Evolutionary conservation across 2,329 filamentous ascomycete genomes (phyloP), one percentile per base, ranked within the genome.

Genomic region (Colletotrichum trifolii): DNA sequence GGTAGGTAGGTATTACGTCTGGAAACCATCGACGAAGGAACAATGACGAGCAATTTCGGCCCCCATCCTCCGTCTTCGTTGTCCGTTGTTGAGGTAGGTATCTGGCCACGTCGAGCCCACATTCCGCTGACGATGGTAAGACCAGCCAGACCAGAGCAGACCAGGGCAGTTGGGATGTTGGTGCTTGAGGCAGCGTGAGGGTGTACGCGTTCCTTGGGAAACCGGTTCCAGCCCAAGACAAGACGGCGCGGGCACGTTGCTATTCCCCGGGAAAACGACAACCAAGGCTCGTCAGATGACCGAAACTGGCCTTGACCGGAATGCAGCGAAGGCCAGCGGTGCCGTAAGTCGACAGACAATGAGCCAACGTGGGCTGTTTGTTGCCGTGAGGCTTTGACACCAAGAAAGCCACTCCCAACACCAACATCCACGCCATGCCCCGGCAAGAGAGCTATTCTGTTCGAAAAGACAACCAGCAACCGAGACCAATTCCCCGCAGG

Each of bases 321-420:
- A 50, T 45, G 13, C 25, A n/a, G 17, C 13, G 35, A 11, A 9
- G 35, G 11, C 13, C n/a, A 55, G 50, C 0, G 3, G 33, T 15
- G 4, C 25, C 13, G n/a, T 34, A 35, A 33, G n/a, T 60, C 45
- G 55, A 54, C 42, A 49, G 45, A 60, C 55, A 49, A 63, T 40
- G 35, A 17, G 11, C 53, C 8, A 46, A 36, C 33, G 42, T 60
- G 46, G 46, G 53, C 46, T 52, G 54, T 46, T 54, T 35, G 34
- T 39, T 43, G 42, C 56, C 25, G 25, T 25, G 54, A 50, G 35
- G 40, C 42, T 13, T 47, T 46, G 33, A 47, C 36, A 39, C 47
- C 60, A 47, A 17, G 25, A 34, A 36, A 40, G 15, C 13, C 33
- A 52, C 25, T 7, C 40, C 45, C 25, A 25, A 25, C 25, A 25